A percentile compares a stretch with the other conserved stretches of the same genome.
Evolutionary conservation across 2,329 filamentous ascomycete species (phyloP).

Genomic region (Nothophoma quercina): DNA sequence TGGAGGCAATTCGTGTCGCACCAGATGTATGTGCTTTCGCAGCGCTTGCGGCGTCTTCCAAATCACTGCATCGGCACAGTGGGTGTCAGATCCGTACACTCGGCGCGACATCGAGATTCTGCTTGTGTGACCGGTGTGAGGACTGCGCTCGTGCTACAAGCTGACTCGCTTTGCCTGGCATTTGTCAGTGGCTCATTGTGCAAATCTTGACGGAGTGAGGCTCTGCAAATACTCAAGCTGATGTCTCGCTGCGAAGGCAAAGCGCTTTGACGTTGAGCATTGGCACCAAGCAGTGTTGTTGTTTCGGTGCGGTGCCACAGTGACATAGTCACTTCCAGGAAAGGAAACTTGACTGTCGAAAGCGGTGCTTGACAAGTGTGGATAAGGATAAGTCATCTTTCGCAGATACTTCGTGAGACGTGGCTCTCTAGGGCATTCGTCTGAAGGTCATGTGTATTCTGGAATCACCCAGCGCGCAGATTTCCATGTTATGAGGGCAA

Average conservation of each 20-base stretch:
- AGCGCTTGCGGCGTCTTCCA: constrained; percentile 1
- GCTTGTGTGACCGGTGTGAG: not conserved
- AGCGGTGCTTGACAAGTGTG: not conserved
- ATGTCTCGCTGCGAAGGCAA: not conserved
- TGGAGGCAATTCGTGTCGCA: not conserved
- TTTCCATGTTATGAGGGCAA: not conserved
- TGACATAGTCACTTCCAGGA: constrained; percentile 16
- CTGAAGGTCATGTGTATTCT: not conserved
- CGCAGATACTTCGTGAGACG: not conserved
- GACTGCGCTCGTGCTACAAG: constrained; percentile 11
- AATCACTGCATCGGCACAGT: constrained; percentile 3
- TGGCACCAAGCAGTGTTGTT: not conserved
- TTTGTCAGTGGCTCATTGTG: not conserved
- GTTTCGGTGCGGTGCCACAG: constrained; percentile 10
- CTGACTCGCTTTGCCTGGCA: not conserved
- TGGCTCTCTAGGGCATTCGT: not conserved
- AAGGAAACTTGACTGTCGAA: constrained; percentile 6
- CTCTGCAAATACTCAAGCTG: constrained; percentile 3
- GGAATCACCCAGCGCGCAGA: not conserved
- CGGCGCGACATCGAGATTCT: not conserved
- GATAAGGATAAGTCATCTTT: not conserved
- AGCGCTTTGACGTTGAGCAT: not conserved
- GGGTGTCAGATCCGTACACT: constrained; percentile 7
- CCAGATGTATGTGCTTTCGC: not conserved
- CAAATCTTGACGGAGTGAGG: constrained; percentile 4